phyloP scores from a whole-genome alignment of 306 rosid genomes.

The Prunus salicina region DNA sequence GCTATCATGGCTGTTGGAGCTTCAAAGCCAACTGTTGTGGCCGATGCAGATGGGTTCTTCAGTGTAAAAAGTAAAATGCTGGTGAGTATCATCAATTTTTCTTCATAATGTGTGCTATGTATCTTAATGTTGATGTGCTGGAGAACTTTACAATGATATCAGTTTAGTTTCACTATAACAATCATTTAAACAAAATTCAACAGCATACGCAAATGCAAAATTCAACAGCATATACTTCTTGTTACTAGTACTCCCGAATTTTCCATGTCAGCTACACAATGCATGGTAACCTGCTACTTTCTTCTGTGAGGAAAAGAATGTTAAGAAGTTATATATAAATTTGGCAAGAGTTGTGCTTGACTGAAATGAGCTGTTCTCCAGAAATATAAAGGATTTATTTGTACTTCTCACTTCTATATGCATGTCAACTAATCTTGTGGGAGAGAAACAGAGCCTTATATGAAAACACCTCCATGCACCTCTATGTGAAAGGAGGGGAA shows the following conservation, averaged over 20 bases:
- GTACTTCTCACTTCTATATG: not conserved
- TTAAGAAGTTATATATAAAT: not conserved
- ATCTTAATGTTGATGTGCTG: not conserved
- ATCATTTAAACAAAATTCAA: not conserved
- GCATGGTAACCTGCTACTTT: not conserved
- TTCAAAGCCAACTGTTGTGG: conserved; percentile 72
- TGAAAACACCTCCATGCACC: not conserved
- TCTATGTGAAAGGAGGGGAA: not conserved
- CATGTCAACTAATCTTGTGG: not conserved
- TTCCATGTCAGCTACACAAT: not conserved
- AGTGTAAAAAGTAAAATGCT: conserved; percentile 79
- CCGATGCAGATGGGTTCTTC: conserved; percentile 76
- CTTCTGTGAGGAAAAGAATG: not conserved
- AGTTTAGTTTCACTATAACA: not conserved
- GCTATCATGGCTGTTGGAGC: conserved; percentile 99
- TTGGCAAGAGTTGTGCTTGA: not conserved
- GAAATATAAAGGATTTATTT: not conserved
- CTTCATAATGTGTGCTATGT: no score
- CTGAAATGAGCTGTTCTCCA: not conserved
- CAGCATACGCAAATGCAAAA: not conserved
- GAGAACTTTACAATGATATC: not conserved
- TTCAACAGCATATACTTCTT: not conserved
- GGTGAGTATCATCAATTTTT: conserved; percentile 44
- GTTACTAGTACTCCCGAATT: not conserved
- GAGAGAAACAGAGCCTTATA: not conserved